A percentile compares a stretch with the other conserved stretches of the same genome.
Evolutionary conservation across 139 green algal genomes (phyloP).

Genomic region (Edaphochlamys debaryana): DNA sequence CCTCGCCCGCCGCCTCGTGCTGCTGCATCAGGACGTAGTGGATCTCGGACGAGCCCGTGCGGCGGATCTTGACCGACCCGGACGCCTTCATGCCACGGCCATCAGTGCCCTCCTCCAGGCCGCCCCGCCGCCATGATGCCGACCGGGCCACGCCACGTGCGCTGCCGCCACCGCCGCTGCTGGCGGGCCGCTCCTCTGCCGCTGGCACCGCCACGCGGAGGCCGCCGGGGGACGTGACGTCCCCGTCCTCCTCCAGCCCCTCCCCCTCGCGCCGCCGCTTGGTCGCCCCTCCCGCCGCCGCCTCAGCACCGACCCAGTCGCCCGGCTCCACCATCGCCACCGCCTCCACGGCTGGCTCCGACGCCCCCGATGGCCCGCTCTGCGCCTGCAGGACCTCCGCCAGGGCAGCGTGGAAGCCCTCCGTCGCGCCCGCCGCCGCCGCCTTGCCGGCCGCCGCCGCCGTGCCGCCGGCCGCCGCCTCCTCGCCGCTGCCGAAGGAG

Average conservation of each 20-base stretch:
- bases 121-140: no score
- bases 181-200: neutral
- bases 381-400: no score
- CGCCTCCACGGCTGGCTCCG: neutral
- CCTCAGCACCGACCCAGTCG: no score
- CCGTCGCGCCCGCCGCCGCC: no score
- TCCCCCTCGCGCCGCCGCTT: no score
- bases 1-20: no score
- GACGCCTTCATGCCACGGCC: neutral
- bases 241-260: neutral
- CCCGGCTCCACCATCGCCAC: neutral
- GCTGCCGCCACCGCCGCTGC: neutral
- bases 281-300: no score
- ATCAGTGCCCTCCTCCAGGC: neutral
- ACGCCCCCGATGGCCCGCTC: no score
- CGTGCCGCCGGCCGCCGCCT: no score
- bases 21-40: neutral
- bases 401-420: no score
- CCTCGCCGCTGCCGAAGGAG: neutral
- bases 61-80: constrained; percentile 20
- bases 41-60: constrained; percentile 19
- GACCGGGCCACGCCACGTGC: no score
- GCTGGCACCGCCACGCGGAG: neutral
- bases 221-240: no score
- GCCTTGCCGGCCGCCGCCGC: neutral